phyloP scores from a whole-genome alignment of 1,284 basidiomycete genomes.

The Cutaneotrichosporon mucoides region DNA sequence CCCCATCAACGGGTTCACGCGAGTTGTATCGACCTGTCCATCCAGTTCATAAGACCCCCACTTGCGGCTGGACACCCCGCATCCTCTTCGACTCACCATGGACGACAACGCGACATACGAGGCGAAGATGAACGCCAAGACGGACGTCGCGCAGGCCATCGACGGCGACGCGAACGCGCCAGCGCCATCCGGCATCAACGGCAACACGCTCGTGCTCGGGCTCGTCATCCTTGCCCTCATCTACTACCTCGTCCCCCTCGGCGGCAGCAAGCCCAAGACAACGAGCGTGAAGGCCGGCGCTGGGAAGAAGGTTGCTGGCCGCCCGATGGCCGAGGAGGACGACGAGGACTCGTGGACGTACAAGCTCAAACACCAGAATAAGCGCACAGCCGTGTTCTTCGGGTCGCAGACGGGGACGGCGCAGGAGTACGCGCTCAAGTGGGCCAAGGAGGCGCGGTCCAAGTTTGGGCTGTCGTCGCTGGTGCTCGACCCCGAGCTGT shows the following conservation, averaged over 20 bases:
- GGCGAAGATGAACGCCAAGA: not conserved
- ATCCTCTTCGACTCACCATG: not conserved
- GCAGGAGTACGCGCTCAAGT: conserved; percentile 88
- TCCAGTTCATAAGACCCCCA: no score
- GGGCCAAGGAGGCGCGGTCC: conserved; percentile 89
- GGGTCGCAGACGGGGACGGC: conserved; percentile 97
- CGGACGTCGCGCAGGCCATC: not conserved
- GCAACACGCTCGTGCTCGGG: not conserved
- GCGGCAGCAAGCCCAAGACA: not conserved
- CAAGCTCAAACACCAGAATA: conserved; percentile 61
- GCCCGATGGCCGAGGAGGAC: not conserved
- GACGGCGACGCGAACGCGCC: not conserved
- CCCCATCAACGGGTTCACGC: no score
- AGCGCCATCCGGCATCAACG: not conserved
- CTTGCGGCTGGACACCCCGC: no score
- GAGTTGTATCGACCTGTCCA: no score
- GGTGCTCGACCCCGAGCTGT: conserved; percentile 93
- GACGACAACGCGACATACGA: not conserved
- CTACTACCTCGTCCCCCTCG: not conserved
- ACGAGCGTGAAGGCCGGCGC: not conserved
- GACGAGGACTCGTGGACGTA: not conserved
- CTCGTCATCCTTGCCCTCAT: not conserved
- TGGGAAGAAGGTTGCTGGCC: not conserved
- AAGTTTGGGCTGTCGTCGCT: conserved; percentile 89
- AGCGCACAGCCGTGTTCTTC: conserved; percentile 90